A percentile compares a stretch with the other conserved stretches of the same genome.
These are phyloP conservation scores for Viola odorata DNA, from an alignment of 345 rosid genomes.

Conservation along the genomic window DNA sequence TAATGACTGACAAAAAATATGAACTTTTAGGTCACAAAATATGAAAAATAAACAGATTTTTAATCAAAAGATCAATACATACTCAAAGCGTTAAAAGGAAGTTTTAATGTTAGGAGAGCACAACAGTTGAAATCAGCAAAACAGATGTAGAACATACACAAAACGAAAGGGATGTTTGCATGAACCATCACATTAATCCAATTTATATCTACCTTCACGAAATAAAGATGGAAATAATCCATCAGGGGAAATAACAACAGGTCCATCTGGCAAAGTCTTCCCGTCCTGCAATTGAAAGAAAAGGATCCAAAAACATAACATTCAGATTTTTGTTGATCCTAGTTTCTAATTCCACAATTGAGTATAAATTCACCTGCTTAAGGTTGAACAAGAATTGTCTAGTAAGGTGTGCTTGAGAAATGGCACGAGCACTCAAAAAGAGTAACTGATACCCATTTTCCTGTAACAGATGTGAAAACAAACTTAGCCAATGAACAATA, in stretches of 20 bases:
- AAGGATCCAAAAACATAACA: not conserved
- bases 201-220: conserved; percentile 91
- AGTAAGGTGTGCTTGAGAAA: conserved; percentile 84
- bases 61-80: conserved; percentile 1
- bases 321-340: conserved; percentile 1
- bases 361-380: conserved; percentile 58
- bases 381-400: conserved; percentile 80
- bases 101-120: not conserved
- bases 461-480: conserved; percentile 34
- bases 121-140: not conserved
- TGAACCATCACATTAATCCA: too few species aligned
- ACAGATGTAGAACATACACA: too few species aligned
- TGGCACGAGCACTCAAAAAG: conserved; percentile 93
- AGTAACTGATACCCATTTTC: conserved; percentile 95
- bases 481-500: not conserved
- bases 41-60: conserved; percentile 5
- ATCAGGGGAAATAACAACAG: conserved; percentile 95
- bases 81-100: not conserved
- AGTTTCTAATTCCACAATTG: conserved; percentile 4
- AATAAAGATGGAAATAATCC: conserved; percentile 88
- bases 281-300: conserved; percentile 54
- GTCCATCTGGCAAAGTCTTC: conserved; percentile 93
- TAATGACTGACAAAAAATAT: conserved; percentile 53
- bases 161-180: too few species aligned
- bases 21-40: conserved; percentile 8